Evolutionary conservation across 192 early-diverging fungal genomes (phyloP).

Genomic region (Coemansia sp.): DNA sequence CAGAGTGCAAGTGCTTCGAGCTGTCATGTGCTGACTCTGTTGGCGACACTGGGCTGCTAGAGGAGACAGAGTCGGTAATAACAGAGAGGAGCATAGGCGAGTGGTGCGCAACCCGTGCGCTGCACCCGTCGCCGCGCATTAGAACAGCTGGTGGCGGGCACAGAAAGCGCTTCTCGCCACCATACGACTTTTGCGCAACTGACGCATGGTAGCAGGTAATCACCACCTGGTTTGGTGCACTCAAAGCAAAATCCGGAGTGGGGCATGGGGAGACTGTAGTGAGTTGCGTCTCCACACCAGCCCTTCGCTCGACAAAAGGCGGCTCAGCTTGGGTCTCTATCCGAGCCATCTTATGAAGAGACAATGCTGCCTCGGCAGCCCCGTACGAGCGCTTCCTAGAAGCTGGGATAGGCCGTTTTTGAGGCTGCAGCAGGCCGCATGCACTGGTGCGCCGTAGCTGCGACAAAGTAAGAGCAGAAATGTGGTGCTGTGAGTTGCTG

Average conservation of each 20-base stretch:
- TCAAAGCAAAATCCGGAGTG: background rate
- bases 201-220: conserved; percentile 76
- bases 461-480: conserved; percentile 2
- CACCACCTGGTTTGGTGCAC: conserved; percentile 54
- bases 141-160: conserved; percentile 73
- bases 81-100: conserved; percentile 63
- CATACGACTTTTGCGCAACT: conserved; percentile 93
- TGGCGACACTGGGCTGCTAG: too few relatives aligned
- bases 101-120: conserved; percentile 45
- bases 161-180: conserved; percentile 81
- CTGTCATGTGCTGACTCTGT: background rate
- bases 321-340: background rate
- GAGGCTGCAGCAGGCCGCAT: background rate
- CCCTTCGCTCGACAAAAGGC: background rate
- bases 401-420: background rate
- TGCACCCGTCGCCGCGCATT: conserved; percentile 50
- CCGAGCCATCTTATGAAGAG: conserved; percentile 30
- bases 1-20: background rate
- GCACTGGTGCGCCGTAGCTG: background rate
- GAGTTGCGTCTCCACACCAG: background rate
- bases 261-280: background rate
- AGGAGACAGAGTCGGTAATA: conserved; percentile 55
- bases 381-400: conserved; percentile 21
- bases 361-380: conserved; percentile 9
- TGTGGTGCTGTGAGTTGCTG: background rate